Evolutionary conservation across 805 yeast genomes (phyloP).

Genomic region (Candida maltosa): DNA sequence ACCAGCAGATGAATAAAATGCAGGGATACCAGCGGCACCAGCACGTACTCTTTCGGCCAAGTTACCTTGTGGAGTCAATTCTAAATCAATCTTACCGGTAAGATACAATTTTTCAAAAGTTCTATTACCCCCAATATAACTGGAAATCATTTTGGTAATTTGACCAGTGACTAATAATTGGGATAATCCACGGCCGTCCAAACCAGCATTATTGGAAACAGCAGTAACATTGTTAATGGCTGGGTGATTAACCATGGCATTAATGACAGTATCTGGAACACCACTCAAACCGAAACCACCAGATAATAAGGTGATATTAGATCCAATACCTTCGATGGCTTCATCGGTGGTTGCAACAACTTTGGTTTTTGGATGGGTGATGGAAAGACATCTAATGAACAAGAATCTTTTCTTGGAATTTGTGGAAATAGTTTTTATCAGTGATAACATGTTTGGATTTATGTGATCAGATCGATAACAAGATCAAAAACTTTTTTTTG

Average conservation of each 20-base stretch:
- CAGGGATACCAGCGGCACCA: slow-evolving; percentile 48
- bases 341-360: slow-evolving; percentile 20
- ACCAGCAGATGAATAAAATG: slow-evolving; percentile 48
- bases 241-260: slow-evolving; percentile 29
- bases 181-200: slow-evolving; percentile 42
- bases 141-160: slow-evolving; percentile 41
- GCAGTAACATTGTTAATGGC: slow-evolving; percentile 37
- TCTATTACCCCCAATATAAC: slow-evolving; percentile 46
- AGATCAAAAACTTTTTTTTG: too few relatives aligned
- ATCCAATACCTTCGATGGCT: slow-evolving; percentile 25
- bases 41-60: slow-evolving; percentile 48
- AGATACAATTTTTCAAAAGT: slow-evolving; percentile 38
- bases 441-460: too few relatives aligned
- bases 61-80: slow-evolving; percentile 51
- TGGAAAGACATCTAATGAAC: slow-evolving; percentile 6
- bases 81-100: slow-evolving; percentile 43
- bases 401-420: too few relatives aligned
- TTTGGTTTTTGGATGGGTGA: slow-evolving; percentile 10
- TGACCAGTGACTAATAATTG: slow-evolving; percentile 40
- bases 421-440: too few relatives aligned
- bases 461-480: too few relatives aligned
- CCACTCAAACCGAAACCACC: slow-evolving; percentile 53
- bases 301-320: slow-evolving; percentile 33
- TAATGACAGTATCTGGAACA: slow-evolving; percentile 42
- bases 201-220: slow-evolving; percentile 49